Evolutionary conservation across 192 early-diverging fungal species (phyloP), one percentile per base, ranked within the genome.

Genomic region (Entrophospora sp.): DNA sequence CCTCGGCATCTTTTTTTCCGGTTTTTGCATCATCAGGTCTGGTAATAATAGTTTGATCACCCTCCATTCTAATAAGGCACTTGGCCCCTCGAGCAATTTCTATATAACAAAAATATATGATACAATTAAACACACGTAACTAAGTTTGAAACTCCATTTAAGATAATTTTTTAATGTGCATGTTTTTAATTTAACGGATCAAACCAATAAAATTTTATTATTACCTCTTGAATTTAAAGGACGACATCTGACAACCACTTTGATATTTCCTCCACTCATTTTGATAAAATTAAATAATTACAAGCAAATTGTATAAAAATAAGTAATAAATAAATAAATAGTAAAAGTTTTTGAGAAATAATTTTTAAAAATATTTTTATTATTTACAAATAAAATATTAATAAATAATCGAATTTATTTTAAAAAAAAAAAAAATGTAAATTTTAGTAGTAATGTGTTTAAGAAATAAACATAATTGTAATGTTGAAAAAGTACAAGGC

Each of bases 201-300:
- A n/a, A n/a, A n/a, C n/a, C n/a, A n/a, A n/a, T n/a, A n/a, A n/a
- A n/a, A n/a, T n/a, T n/a, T n/a, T 5, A 36, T 42, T 4, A 43
- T 77, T 71, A 84, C 84, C 89, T 77, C 87, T 79, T 36, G 80
- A 46, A 73, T 91, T 91, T 38, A 91, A 71, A 36, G 89, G 89
- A 56, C 89, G 79, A 77, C 89, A 91, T 64, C 89, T 80, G 27
- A 91, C 89, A 12, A 86, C 89, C 28, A 91, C 89, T 64, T 83
- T 85, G 73, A 85, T 85, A 60, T 82, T 83, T 37, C 78, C 81
- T 35, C 75, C 76, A 35, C 58, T 66, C 70, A 72, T 77, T 25
- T 31, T 70, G 57, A 30, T 34, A 36, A 16, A 12, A 13, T 36
- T 46, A n/a, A n/a, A n/a, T n/a, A n/a, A n/a, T n/a, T n/a, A n/a